Percentiles rank a stretch among this genome's conserved stretches.
Conservation (phyloP, 208 protist species). For the Wallacemonas sp. region DNA sequence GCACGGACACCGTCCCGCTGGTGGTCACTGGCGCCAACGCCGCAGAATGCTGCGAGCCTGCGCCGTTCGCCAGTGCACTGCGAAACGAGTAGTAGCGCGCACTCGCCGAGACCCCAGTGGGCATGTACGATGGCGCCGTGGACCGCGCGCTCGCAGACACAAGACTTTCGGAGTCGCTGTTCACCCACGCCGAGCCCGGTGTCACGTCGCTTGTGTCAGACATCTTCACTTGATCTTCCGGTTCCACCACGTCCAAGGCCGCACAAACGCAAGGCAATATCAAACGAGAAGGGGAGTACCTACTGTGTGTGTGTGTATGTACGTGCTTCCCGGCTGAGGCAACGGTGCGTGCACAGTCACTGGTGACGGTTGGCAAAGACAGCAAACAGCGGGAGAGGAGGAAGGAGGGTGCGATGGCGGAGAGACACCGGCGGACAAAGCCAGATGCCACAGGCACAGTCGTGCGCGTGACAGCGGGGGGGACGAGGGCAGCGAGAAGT, state of each 20-base stretch:
- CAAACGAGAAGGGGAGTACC: neutral
- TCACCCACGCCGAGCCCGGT: neutral
- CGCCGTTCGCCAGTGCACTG: neutral
- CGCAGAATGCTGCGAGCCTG: neutral
- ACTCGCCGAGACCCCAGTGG: neutral
- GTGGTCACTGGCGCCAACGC: neutral
- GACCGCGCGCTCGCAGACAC: conserved; percentile 1
- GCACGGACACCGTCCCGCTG: neutral
- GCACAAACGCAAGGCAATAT: neutral
- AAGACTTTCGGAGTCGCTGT: neutral
- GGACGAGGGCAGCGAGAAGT: no score
- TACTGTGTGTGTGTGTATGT: no score
- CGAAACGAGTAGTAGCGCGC: conserved; percentile 4
- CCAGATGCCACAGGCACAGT: no score
- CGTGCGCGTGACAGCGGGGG: no score
- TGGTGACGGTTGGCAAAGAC: no score
- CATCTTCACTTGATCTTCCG: neutral
- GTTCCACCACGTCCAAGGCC: neutral
- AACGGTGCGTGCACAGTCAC: no score
- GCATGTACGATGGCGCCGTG: conserved; percentile 2
- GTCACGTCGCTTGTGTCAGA: neutral
- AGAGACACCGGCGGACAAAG: no score
- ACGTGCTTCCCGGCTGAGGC: no score
- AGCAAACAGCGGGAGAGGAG: no score
- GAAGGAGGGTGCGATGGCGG: no score